Evolutionary conservation across 352 stramenopile genomes (phyloP).

Genomic region (Blastocystis sp.): DNA sequence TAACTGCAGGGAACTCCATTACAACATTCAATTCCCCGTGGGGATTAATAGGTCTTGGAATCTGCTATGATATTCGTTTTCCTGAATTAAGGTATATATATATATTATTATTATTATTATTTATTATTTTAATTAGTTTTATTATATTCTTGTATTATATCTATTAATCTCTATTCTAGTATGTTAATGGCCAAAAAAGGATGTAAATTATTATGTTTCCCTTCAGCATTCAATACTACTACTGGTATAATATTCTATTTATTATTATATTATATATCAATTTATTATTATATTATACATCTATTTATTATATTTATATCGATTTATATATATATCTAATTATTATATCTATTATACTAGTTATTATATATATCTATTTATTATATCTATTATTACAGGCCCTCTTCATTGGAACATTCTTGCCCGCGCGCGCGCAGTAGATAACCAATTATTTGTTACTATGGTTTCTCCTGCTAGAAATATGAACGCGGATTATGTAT

Average conservation of each 20-base stretch:
- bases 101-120: too few species aligned
- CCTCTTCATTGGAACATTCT: constrained; percentile 96
- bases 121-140: too few species aligned
- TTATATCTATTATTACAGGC: too few species aligned
- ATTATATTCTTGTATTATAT: too few species aligned
- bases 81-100: too few species aligned
- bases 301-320: too few species aligned
- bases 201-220: constrained; percentile 61
- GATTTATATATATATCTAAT: too few species aligned
- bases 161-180: neutral
- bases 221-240: constrained; percentile 72
- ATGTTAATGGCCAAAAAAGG: constrained; percentile 55
- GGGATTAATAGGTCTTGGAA: constrained; percentile 79
- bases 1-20: constrained; percentile 65
- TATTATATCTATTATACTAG: constrained; percentile 52
- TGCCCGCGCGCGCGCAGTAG: constrained; percentile 73
- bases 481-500: constrained; percentile 46
- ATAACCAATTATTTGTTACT: constrained; percentile 76
- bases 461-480: constrained; percentile 78
- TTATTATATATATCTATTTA: constrained; percentile 65
- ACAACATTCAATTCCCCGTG: constrained; percentile 49
- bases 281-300: too few species aligned
- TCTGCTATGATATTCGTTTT: constrained; percentile 99
- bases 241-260: too few species aligned
- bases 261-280: neutral